phyloP scores from a whole-genome alignment of 768 basidiomycete genomes.

The Leccinum rimulosum region DNA sequence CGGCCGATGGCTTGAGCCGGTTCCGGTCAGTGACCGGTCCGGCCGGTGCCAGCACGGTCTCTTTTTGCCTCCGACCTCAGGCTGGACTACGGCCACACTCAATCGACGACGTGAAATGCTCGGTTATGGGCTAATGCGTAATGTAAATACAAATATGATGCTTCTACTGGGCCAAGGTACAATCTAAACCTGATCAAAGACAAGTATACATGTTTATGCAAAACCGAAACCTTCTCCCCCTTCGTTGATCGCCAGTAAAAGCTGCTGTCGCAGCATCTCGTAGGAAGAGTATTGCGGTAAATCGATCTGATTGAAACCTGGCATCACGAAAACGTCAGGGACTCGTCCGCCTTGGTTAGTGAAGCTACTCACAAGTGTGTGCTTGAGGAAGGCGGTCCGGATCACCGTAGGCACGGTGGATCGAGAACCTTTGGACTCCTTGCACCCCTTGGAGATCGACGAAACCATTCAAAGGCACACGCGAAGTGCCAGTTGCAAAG shows the following conservation, averaged over 20 bases:
- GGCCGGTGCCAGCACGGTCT: background rate
- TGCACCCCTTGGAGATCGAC: constrained; percentile 93
- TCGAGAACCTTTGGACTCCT: constrained; percentile 92
- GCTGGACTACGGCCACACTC: background rate
- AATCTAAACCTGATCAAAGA: constrained; percentile 13
- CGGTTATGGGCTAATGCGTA: constrained; percentile 16
- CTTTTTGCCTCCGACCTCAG: background rate
- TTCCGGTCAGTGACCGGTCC: constrained; percentile 1
- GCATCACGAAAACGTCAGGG: constrained; percentile 15
- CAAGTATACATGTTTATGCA: constrained; percentile 35
- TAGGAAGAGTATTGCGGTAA: constrained; percentile 94
- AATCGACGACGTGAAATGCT: background rate
- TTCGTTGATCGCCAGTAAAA: constrained; percentile 91
- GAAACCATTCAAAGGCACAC: constrained; percentile 94
- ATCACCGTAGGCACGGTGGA: constrained; percentile 90
- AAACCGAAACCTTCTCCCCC: constrained; percentile 97
- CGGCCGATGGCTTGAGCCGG: background rate
- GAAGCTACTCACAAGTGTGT: constrained; percentile 69
- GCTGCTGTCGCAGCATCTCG: constrained; percentile 90
- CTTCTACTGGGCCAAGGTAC: constrained; percentile 21
- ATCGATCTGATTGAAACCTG: constrained; percentile 94
- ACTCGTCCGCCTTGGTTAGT: background rate
- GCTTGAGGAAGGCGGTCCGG: constrained; percentile 84
- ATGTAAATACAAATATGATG: constrained; percentile 37
- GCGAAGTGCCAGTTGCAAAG: constrained; percentile 91